Conservation (phyloP, 1,139 yeast species). For the Saccharomycopsis crataegensis region DNA sequence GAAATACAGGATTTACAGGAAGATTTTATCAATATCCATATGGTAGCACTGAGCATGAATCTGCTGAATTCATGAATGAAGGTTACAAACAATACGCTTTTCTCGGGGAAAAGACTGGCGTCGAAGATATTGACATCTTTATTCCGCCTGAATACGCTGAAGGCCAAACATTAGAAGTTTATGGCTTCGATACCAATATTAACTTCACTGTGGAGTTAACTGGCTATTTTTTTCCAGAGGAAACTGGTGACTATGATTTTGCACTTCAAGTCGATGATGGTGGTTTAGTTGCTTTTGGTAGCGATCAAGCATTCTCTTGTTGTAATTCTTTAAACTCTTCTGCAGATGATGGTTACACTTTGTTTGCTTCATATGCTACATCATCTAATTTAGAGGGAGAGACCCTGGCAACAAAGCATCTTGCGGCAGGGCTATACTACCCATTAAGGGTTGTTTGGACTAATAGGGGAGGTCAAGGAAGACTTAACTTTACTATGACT, state of each 20-base stretch:
- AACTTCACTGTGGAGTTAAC: conserved; percentile 17
- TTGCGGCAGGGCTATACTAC: conserved; percentile 16
- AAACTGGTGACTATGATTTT: conserved; percentile 16
- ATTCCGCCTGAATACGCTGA: not conserved
- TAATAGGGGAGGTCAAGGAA: conserved; percentile 17
- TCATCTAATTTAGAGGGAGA: not conserved
- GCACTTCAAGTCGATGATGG: conserved; percentile 6
- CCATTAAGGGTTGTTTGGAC: conserved; percentile 15
- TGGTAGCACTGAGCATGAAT: not conserved
- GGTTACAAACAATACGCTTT: not conserved
- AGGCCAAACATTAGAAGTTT: not conserved
- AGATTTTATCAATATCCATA: not conserved
- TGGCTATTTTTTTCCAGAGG: conserved; percentile 19
- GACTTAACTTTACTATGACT: conserved; percentile 18
- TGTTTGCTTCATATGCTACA: conserved; percentile 1
- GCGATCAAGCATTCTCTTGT: conserved; percentile 14
- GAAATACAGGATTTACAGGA: not conserved
- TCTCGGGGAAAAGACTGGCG: not conserved
- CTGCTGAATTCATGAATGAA: not conserved
- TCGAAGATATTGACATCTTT: not conserved
- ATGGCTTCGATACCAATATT: not conserved
- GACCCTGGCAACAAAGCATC: conserved; percentile 15
- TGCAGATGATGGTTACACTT: not conserved
- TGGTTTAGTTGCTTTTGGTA: conserved; percentile 16
- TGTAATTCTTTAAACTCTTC: conserved; percentile 6